These are phyloP conservation scores for Myriosclerotinia curreyana DNA, from an alignment of 2,329 filamentous ascomycete species.

Conservation along the genomic window DNA sequence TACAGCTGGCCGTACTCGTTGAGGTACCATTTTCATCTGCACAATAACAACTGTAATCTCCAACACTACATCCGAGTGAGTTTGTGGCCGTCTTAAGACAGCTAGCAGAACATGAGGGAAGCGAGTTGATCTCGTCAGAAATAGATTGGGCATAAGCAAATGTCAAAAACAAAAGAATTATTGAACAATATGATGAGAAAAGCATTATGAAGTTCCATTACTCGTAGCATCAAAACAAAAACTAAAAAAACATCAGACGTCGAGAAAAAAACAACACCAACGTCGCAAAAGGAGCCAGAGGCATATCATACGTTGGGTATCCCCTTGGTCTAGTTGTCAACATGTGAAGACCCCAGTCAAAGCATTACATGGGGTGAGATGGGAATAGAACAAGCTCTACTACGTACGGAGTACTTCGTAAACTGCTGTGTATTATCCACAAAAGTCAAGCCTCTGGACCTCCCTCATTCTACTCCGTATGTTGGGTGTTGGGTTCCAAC, in stretches of 20 bases:
- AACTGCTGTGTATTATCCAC: slow-evolving; percentile 1
- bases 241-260: neutral
- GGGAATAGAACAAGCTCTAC: slow-evolving; percentile 16
- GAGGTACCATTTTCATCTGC: slow-evolving; percentile 8
- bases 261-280: slow-evolving; percentile 11
- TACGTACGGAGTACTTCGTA: neutral
- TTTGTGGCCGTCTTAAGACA: slow-evolving; percentile 9
- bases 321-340: slow-evolving; percentile 4
- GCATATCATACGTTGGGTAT: slow-evolving; percentile 8
- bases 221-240: neutral
- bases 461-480: neutral
- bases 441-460: neutral
- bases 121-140: slow-evolving; percentile 14
- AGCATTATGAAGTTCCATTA: slow-evolving; percentile 16
- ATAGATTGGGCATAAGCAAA: slow-evolving; percentile 11
- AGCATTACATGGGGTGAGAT: slow-evolving; percentile 10
- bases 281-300: neutral
- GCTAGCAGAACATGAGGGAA: slow-evolving; percentile 17
- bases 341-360: slow-evolving; percentile 2
- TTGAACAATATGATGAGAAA: slow-evolving; percentile 2
- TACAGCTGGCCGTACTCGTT: slow-evolving; percentile 16
- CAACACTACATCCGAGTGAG: slow-evolving; percentile 11
- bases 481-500: neutral
- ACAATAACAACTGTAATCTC: slow-evolving; percentile 17
- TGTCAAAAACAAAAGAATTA: slow-evolving; percentile 5